Percentiles rank a stretch among this genome's conserved stretches.
Evolutionary conservation across 371 early-diverging fungal species (phyloP).

Genomic region (Mucor racemosus): DNA sequence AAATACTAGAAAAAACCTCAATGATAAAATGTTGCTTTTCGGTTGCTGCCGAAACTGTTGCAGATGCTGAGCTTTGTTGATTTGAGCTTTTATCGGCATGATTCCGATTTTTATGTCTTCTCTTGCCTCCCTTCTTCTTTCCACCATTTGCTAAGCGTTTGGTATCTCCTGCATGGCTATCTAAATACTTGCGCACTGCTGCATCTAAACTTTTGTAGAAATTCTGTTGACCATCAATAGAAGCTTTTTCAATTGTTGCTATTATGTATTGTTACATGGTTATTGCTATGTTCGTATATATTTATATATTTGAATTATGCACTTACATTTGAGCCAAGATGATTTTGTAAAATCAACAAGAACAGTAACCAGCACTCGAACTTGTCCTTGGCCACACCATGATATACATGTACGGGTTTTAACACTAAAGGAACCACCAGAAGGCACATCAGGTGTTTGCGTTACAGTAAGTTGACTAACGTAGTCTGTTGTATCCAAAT

Average conservation of each 20-base stretch:
- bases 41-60: neutral
- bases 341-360: slow-evolving; percentile 74
- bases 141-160: neutral
- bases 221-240: slow-evolving; percentile 65
- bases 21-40: slow-evolving; percentile 2
- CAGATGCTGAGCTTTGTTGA: neutral
- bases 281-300: no score
- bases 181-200: slow-evolving; percentile 59
- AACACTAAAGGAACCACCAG: slow-evolving; percentile 77
- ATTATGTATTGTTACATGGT: no score
- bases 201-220: slow-evolving; percentile 64
- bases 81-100: neutral
- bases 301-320: neutral
- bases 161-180: slow-evolving; percentile 10
- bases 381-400: slow-evolving; percentile 70
- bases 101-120: slow-evolving; percentile 16
- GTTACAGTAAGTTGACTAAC: slow-evolving; percentile 68
- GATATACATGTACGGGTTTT: slow-evolving; percentile 83
- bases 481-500: slow-evolving; percentile 62
- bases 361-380: slow-evolving; percentile 71
- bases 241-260: slow-evolving; percentile 74
- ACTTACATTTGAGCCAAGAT: slow-evolving; percentile 75
- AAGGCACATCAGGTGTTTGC: slow-evolving; percentile 86
- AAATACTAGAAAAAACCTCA: neutral
- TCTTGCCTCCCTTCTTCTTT: slow-evolving; percentile 14